phyloP scores from a whole-genome alignment of 495 filamentous ascomycete genomes.

The Tuber aestivum region DNA sequence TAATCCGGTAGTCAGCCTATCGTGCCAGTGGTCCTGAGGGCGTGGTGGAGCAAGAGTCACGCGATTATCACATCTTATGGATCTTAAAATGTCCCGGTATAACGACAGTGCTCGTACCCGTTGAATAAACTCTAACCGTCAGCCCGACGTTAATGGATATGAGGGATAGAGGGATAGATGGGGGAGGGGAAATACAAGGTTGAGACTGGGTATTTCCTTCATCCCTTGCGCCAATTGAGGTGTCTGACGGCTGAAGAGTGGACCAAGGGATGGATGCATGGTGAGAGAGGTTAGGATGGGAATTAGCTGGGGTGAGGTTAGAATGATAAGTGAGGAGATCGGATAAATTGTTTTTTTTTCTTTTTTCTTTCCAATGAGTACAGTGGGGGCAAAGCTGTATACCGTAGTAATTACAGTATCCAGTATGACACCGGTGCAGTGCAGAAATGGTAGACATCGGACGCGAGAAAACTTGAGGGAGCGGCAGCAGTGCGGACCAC shows the following conservation, averaged over 20 bases:
- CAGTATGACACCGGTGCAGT: no score
- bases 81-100: slow-evolving; percentile 30
- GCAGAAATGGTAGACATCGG: no score
- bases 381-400: no score
- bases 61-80: slow-evolving; percentile 20
- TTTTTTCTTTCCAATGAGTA: no score
- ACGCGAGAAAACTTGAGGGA: no score
- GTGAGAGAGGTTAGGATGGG: not conserved
- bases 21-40: not conserved
- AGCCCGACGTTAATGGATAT: not conserved
- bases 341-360: no score
- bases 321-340: not conserved
- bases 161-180: not conserved
- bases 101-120: slow-evolving; percentile 20
- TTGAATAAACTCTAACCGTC: slow-evolving; percentile 28
- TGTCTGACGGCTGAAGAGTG: not conserved
- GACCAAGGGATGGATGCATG: not conserved
- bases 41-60: not conserved
- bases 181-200: not conserved
- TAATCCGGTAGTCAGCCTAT: slow-evolving; percentile 44
- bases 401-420: no score
- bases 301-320: not conserved
- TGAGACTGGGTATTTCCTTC: not conserved
- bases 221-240: not conserved
- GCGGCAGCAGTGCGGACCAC: no score